Base-by-base conservation (phyloP, 129 eudicot species). In the Erigeron canadensis region DNA sequence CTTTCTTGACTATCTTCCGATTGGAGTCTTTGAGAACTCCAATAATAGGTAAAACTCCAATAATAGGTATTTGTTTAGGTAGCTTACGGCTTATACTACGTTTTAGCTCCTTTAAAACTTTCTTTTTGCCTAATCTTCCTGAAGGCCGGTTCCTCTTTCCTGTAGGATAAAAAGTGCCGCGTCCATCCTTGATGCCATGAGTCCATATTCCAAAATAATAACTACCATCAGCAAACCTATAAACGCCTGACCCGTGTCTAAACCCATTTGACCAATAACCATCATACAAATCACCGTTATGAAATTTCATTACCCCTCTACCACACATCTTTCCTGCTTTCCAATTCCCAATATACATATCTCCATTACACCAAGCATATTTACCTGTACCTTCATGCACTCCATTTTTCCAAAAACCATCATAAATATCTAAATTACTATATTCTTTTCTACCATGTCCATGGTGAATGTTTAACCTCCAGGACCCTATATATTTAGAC, bases 371-470 rank as follows among this genome's bases (percentile, higher is more conserved):
- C 97, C 97, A 91, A 37, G 79, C 80, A 82, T 91, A 91, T 71
- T 81, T 81, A 10, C 97, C 97, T 60, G 84, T 85, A 75, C 97
- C 97, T 76, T 91, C 88, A 71, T 85, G 86, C 43, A 78, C 69
- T 56, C 97, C 97, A 63, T 80, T 89, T 84, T 85, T 87, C 97
- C 95, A 91, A 39, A 82, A 83, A 75, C 97, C 97, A 45, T 91
- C 92, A 39, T 91, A 91, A 46, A 82, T 18, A 81, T 91, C 97
- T 10, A 84, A 75, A 76, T 91, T 91, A 8, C 71, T 47, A 43
- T 88, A 91, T 46, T 82, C 69, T 71, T 88, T 91, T 65, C 78
- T 78, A 63, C 97, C 97, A 70, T 84, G 73, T n/a, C 97, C 97
- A 76, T 91, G 97, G 53, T 77, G 84, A 34, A 74, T 77, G 44